Evolutionary conservation across 495 filamentous ascomycete species (phyloP).

Genomic region (Aspergillus incahuasiensis): DNA sequence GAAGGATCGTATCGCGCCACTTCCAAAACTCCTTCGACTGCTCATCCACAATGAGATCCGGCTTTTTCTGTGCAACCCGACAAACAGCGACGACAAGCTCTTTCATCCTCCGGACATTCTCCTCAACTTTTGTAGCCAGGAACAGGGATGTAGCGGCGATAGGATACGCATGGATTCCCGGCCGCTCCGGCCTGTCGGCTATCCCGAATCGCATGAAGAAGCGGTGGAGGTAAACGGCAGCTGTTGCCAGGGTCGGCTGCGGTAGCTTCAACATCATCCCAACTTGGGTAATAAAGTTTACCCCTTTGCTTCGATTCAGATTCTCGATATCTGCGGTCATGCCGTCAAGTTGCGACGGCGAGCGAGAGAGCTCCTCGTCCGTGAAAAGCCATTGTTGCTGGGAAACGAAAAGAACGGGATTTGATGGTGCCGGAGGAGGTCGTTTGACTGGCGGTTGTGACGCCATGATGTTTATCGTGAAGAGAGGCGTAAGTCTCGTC

Average conservation of each 20-base stretch:
- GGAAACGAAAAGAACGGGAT: slow-evolving; percentile 47
- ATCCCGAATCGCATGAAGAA: slow-evolving; percentile 88
- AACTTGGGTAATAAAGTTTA: slow-evolving; percentile 93
- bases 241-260: slow-evolving; percentile 84
- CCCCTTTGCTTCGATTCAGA: slow-evolving; percentile 75
- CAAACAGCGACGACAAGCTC: slow-evolving; percentile 89
- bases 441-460: slow-evolving; percentile 28
- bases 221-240: slow-evolving; percentile 89
- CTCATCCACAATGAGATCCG: slow-evolving; percentile 81
- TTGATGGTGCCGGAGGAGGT: slow-evolving; percentile 46
- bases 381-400: slow-evolving; percentile 87
- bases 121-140: slow-evolving; percentile 93
- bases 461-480: slow-evolving; percentile 25
- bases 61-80: slow-evolving; percentile 90
- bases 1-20: slow-evolving; percentile 89
- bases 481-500: neutral
- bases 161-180: slow-evolving; percentile 80
- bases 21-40: slow-evolving; percentile 95
- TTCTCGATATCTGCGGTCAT: slow-evolving; percentile 70
- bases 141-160: slow-evolving; percentile 88
- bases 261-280: slow-evolving; percentile 91
- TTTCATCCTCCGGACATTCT: slow-evolving; percentile 89
- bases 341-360: slow-evolving; percentile 82
- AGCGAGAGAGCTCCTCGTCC: slow-evolving; percentile 70
- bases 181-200: slow-evolving; percentile 54